Percentiles rank a stretch among this genome's conserved stretches.
Conservation (phyloP, 202 grass and related monocot species). For the Brachypodium distachyon region DNA sequence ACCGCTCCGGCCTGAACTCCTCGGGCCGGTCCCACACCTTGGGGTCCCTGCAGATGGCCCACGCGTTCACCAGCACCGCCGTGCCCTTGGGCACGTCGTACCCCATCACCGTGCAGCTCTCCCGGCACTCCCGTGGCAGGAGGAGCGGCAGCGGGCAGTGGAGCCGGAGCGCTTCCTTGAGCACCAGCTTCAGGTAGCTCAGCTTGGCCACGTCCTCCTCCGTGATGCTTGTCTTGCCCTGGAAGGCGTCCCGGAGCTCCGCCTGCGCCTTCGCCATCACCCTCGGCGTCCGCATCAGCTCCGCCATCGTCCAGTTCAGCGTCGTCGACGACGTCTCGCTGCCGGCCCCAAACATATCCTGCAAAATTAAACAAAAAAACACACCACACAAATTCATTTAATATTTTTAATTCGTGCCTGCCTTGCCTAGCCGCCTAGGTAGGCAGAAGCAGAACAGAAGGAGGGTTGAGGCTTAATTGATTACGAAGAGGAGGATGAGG, state of each 20-base stretch:
- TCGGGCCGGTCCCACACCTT: constrained; percentile 20
- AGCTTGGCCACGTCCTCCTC: constrained; percentile 10
- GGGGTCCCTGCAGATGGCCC: constrained; percentile 24
- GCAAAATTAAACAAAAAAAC: too few species aligned
- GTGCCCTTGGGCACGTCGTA: constrained; percentile 32
- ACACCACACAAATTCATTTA: too few species aligned
- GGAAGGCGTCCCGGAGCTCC: constrained; percentile 24
- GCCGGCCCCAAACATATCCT: constrained; percentile 18
- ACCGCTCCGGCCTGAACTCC: constrained; percentile 41
- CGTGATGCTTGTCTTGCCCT: constrained; percentile 7
- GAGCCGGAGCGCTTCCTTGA: constrained; percentile 39
- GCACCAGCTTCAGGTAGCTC: constrained; percentile 24
- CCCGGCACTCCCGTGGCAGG: background rate
- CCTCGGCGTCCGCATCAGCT: constrained; percentile 13
- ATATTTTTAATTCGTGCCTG: too few species aligned
- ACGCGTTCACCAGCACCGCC: background rate
- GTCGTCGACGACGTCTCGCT: constrained; percentile 25
- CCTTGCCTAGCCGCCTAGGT: too few species aligned
- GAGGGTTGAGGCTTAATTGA: too few species aligned
- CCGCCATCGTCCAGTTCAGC: constrained; percentile 37
- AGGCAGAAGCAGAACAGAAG: too few species aligned
- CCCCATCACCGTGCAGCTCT: constrained; percentile 18
- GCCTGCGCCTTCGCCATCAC: constrained; percentile 27
- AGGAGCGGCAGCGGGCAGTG: constrained; percentile 7
- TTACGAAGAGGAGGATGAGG: constrained; percentile 17